Evolutionary conservation across 2,329 filamentous ascomycete species (phyloP).

Genomic region (Xylariaceae sp.): DNA sequence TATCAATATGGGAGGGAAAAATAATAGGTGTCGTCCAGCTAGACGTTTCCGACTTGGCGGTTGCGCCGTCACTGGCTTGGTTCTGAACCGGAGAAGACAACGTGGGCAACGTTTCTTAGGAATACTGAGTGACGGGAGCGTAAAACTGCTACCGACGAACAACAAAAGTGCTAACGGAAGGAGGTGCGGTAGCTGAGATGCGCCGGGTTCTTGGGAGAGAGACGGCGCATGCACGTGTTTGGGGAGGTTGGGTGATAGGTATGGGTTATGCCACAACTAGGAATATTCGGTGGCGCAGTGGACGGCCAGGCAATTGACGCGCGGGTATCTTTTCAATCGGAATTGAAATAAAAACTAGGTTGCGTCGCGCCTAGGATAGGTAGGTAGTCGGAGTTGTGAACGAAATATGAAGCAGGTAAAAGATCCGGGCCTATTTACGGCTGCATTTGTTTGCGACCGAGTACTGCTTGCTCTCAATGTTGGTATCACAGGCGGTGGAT

Average conservation of each 20-base stretch:
- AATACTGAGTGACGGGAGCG: constrained; percentile 30
- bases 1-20: constrained; percentile 40
- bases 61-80: constrained; percentile 33
- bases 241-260: constrained; percentile 17
- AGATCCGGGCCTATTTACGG: not conserved
- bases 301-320: constrained; percentile 8
- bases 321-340: not conserved
- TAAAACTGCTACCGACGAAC: constrained; percentile 15
- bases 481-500: not conserved
- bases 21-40: constrained; percentile 37
- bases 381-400: not conserved
- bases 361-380: constrained; percentile 6
- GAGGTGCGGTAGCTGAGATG: not conserved
- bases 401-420: not conserved
- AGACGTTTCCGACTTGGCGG: constrained; percentile 37
- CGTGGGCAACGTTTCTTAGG: constrained; percentile 38
- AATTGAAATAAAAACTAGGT: not conserved
- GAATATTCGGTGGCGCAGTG: constrained; percentile 23
- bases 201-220: constrained; percentile 3
- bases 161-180: not conserved
- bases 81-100: constrained; percentile 42
- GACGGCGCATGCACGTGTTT: constrained; percentile 1
- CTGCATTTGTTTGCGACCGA: constrained; percentile 1
- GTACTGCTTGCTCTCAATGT: not conserved
- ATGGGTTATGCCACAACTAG: constrained; percentile 12